Evolutionary conservation across 257 asterid genomes (phyloP), one percentile per base, ranked within the genome.

Genomic region (Forsythia viridissima): DNA sequence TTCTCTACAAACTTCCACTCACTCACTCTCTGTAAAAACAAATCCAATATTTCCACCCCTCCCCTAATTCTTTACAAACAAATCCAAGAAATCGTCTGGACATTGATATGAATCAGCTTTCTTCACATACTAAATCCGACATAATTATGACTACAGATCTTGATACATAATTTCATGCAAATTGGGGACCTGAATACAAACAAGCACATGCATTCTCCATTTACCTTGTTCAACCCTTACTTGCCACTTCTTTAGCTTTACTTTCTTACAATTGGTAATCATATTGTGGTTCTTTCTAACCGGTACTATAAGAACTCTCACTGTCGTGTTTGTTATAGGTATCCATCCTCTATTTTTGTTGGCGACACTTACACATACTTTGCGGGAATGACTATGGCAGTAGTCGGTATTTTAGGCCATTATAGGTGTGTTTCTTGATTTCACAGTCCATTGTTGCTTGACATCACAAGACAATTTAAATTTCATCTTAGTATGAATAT

Each of bases 181-280:
- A 94, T 94, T 73, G 98, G 98, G 80, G 87, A n/a, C n/a, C n/a
- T 48, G 96, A 94, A 82, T 86, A 89, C 84, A 90, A 91, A 77
- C 97, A 91, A 90, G 98, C 98, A 39, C 97, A 94, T 84, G 94
- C 93, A 41, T 94, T 94, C 85, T 94, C 98, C 71, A 89, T 94
- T 74, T 94, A 92, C 86, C 97, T 94, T 55, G 89, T 86, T 75
- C 97, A 94, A 79, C 98, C 98, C 5, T 84, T 94, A 86, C 96
- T 94, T 74, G 96, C 97, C 79, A 94, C 98, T 76, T 94, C 98
- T 70, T 86, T 92, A 81, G 98, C 94, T 41, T 89, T 94, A 79
- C 96, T 94, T 78, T 87, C 98, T 78, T 93, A 72, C 81, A 94
- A 94, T 90, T 94, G 98, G 98, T 90, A 93, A 86, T 61, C 76